Conservation (phyloP, 345 rosid species). For the Combretum micranthum region DNA sequence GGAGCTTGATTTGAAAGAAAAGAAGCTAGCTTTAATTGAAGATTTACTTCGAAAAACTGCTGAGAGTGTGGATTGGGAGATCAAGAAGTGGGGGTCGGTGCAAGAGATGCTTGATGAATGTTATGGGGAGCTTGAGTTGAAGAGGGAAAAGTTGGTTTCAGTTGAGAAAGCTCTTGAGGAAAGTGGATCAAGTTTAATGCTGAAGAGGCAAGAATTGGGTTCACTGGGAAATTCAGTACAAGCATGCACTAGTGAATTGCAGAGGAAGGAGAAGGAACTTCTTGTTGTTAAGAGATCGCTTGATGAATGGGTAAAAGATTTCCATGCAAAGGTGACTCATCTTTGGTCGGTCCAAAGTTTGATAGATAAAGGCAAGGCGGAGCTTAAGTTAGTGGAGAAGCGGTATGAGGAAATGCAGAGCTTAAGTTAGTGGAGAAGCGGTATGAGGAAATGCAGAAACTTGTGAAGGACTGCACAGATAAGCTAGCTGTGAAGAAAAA, state of each 20-base stretch:
- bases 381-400: neutral
- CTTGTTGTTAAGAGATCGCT: no score
- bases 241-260: neutral
- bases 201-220: conserved; percentile 15
- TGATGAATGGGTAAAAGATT: no score
- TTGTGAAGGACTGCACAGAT: neutral
- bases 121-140: no score
- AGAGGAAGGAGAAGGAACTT: conserved; percentile 10
- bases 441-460: neutral
- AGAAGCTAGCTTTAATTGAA: neutral
- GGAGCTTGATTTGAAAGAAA: neutral
- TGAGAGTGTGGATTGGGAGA: conserved; percentile 1
- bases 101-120: conserved; percentile 1
- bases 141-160: neutral
- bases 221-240: neutral
- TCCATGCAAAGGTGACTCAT: no score
- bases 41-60: neutral
- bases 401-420: neutral
- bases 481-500: neutral
- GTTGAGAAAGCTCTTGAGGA: neutral
- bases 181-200: neutral
- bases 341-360: no score
- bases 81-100: neutral
- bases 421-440: neutral
- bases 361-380: neutral